Evolutionary conservation across 768 basidiomycete species (phyloP), one percentile per base, ranked within the genome.

Genomic region (Lyophyllum shimeji): DNA sequence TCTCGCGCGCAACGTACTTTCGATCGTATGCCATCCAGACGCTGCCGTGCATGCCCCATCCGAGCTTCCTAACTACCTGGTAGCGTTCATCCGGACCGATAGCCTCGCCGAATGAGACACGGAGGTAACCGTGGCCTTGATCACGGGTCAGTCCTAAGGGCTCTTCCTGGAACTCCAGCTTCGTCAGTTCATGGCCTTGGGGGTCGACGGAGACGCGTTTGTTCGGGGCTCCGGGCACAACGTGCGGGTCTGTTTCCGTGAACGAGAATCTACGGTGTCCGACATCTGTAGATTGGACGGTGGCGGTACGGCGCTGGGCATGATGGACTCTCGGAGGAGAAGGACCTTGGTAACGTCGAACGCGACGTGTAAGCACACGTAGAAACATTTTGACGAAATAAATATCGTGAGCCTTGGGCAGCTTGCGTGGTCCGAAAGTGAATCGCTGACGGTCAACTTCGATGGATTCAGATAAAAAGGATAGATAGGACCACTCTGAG

Each of bases 31-130:
- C 68, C 29, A 71, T 58, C 69, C 71, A 73, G 20, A 60, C 60
- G 51, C 67, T 72, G 1, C 68, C 67, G 27, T 62, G 53, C 65
- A 63, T 65, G 12, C 71, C 70, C 68, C 67, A 72, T 9, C 69
- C 70, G 6, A 73, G 65, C 54, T 72, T 72, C 9, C 63, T 57
- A 2, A 59, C 31, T 48, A 71, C 52, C 8, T 45, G 59, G 57
- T 66, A 74, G 15, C 63, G 60, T 11, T 65, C 47, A 50, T 65
- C 62, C 18, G 58, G 63, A n/a, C 71, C 71, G 27, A 72, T 47
- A 0, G 33, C 18, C 2, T 71, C 57, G 8, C 64, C 65, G 45
- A 68, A 69, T 42, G 67, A 61, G 33, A 70, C 39, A 42, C 54
- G 63, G 33, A 58, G 39, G 46, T 42, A 71, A 43, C 71, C 70